phyloP scores from a whole-genome alignment of 177 flowering plant genomes.

The Vitis hybrid region DNA sequence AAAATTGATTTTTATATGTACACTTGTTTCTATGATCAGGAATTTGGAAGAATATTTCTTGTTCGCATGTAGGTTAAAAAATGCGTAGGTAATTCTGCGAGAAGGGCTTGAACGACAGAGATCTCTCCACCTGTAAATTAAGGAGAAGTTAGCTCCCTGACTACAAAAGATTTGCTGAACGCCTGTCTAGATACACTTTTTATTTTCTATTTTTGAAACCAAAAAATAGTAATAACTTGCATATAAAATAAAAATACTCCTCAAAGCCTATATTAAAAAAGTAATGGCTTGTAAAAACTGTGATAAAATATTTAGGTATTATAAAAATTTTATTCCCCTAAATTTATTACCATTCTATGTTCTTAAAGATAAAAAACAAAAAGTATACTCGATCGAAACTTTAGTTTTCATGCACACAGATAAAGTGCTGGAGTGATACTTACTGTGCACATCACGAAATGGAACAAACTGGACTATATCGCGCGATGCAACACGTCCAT shows the following conservation, averaged over 20 bases:
- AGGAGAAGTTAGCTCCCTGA: slow-evolving; percentile 2
- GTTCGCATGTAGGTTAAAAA: slow-evolving; percentile 72
- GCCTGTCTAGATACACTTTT: not conserved
- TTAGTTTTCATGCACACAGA: too few species aligned
- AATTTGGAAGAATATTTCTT: slow-evolving; percentile 49
- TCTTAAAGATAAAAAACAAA: too few species aligned
- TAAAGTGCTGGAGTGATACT: slow-evolving; percentile 15
- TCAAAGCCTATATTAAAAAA: too few species aligned
- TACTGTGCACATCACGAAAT: slow-evolving; percentile 77
- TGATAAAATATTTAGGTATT: too few species aligned
- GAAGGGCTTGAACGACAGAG: slow-evolving; percentile 69
- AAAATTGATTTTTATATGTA: slow-evolving; percentile 17
- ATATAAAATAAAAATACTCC: too few species aligned
- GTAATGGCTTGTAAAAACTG: too few species aligned
- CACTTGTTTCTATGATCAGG: slow-evolving; percentile 25
- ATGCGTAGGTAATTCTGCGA: slow-evolving; percentile 79
- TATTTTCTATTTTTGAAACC: not conserved
- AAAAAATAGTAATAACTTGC: too few species aligned
- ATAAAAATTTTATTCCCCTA: too few species aligned
- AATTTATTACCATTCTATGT: too few species aligned
- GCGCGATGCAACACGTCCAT: slow-evolving; percentile 81
- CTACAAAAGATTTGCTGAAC: not conserved
- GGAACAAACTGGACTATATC: slow-evolving; percentile 95
- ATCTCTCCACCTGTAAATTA: slow-evolving; percentile 63
- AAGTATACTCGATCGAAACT: too few species aligned